Conservation (phyloP, 768 basidiomycete species). For the Auricularia sp. region DNA sequence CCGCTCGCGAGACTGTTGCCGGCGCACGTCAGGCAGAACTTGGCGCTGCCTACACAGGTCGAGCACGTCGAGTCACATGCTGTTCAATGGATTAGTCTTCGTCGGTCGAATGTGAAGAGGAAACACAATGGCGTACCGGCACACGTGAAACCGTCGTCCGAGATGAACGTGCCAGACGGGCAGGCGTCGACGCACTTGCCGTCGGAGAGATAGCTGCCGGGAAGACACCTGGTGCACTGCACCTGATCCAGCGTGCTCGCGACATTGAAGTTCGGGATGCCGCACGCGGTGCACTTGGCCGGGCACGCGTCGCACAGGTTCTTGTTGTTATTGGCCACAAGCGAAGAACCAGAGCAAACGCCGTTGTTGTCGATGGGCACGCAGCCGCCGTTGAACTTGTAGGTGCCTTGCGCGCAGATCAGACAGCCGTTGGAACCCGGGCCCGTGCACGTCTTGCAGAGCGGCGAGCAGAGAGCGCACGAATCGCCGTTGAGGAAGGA, state of each 20-base stretch:
- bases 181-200: conserved; percentile 64
- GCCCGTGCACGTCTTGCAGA: conserved; percentile 63
- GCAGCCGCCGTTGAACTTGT: conserved; percentile 57
- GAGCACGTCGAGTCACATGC: conserved; percentile 68
- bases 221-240: conserved; percentile 70
- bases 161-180: conserved; percentile 62
- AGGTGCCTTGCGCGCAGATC: conserved; percentile 52
- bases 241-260: conserved; percentile 54
- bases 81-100: conserved; percentile 8
- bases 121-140: conserved; percentile 38
- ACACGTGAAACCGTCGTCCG: conserved; percentile 65
- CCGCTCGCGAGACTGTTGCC: conserved; percentile 53
- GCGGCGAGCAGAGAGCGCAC: conserved; percentile 52
- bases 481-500: conserved; percentile 41
- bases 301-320: conserved; percentile 81
- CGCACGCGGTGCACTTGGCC: conserved; percentile 69
- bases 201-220: conserved; percentile 61
- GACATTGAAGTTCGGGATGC: conserved; percentile 59
- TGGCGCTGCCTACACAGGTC: conserved; percentile 56
- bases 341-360: conserved; percentile 57
- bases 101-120: not conserved
- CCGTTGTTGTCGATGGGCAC: conserved; percentile 56
- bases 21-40: conserved; percentile 66
- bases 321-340: conserved; percentile 75
- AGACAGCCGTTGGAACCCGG: conserved; percentile 64